Evolutionary conservation across 768 basidiomycete genomes (phyloP).

Genomic region (Collybia nuda): DNA sequence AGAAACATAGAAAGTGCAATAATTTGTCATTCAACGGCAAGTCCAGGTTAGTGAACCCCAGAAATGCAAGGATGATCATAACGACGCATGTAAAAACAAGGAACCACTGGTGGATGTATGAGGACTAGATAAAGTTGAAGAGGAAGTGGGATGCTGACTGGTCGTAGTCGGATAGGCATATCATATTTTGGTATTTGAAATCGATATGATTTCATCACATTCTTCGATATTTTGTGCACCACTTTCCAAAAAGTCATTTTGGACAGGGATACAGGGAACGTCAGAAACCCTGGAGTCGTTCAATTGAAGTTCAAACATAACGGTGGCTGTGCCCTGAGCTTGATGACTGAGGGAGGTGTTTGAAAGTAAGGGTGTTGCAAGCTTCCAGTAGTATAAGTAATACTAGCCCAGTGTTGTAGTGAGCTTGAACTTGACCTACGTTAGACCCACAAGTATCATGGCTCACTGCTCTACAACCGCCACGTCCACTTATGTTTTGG

Average conservation of each 20-base stretch:
- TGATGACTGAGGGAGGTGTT: neutral
- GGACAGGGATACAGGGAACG: slow-evolving; percentile 10
- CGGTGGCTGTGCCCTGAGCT: slow-evolving; percentile 11
- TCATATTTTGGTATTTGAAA: slow-evolving; percentile 66
- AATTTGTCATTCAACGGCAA: slow-evolving; percentile 80
- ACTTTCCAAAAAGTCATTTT: slow-evolving; percentile 30
- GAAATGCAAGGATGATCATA: slow-evolving; percentile 68
- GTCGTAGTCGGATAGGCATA: slow-evolving; percentile 69
- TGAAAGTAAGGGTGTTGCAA: neutral
- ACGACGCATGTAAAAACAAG: slow-evolving; percentile 66
- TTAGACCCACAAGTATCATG: slow-evolving; percentile 22
- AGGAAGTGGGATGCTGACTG: slow-evolving; percentile 40
- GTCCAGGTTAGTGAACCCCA: slow-evolving; percentile 75
- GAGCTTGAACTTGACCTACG: neutral
- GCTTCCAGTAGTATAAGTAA: neutral
- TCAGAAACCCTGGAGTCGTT: slow-evolving; percentile 7
- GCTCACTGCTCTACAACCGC: slow-evolving; percentile 54
- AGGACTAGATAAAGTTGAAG: slow-evolving; percentile 5
- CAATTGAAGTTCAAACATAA: neutral
- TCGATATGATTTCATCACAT: slow-evolving; percentile 71
- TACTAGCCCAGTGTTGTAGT: too few relatives aligned
- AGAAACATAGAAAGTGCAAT: slow-evolving; percentile 77
- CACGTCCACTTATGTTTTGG: slow-evolving; percentile 53
- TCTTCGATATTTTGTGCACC: slow-evolving; percentile 45
- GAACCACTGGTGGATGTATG: slow-evolving; percentile 64